Conservation (phyloP, 2,329 filamentous ascomycete genomes). For the Fusarium marasasianum region DNA sequence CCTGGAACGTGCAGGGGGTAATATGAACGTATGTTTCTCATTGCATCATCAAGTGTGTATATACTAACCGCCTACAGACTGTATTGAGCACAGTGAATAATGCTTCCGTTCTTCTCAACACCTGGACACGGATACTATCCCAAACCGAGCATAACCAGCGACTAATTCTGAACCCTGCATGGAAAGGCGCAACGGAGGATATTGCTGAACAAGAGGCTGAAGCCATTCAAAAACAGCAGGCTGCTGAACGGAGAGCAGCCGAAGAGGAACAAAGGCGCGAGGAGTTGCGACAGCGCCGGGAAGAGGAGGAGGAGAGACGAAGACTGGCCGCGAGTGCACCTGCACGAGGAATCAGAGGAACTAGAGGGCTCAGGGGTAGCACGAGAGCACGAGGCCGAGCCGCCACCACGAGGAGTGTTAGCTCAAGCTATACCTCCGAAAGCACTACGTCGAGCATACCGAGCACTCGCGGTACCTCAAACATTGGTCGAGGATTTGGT, state of each 20-base stretch:
- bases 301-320: conserved; percentile 65
- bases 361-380: conserved; percentile 48
- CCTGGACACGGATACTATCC: conserved; percentile 94
- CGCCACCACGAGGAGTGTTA: conserved; percentile 40
- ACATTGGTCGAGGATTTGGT: conserved; percentile 49
- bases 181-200: conserved; percentile 90
- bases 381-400: conserved; percentile 43
- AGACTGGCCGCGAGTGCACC: conserved; percentile 43
- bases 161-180: conserved; percentile 85
- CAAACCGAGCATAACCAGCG: conserved; percentile 98
- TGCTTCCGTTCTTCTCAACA: conserved; percentile 88
- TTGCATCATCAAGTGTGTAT: neutral
- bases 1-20: conserved; percentile 75
- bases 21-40: conserved; percentile 72
- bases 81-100: conserved; percentile 87
- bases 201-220: conserved; percentile 88
- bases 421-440: conserved; percentile 44
- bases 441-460: conserved; percentile 41
- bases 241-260: conserved; percentile 76
- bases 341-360: conserved; percentile 47
- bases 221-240: conserved; percentile 75
- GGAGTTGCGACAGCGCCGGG: conserved; percentile 70
- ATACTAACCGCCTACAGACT: conserved; percentile 58
- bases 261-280: conserved; percentile 84
- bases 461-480: conserved; percentile 48